Conservation (phyloP, 805 yeast species). For the Candida boidinii region DNA sequence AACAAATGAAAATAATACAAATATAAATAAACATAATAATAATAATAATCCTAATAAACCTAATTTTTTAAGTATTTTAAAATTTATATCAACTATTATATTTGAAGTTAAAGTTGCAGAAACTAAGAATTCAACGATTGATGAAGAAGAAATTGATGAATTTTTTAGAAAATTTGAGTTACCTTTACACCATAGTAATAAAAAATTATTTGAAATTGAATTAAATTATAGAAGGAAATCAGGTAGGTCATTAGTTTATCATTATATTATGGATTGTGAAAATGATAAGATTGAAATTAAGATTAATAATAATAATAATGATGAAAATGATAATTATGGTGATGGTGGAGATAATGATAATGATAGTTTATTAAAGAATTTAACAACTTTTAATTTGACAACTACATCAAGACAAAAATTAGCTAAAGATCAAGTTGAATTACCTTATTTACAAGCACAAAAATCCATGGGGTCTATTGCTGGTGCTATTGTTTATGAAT, state of each 20-base stretch:
- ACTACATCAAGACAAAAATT: conserved; percentile 67
- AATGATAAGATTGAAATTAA: conserved; percentile 42
- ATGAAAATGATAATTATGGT: conserved; percentile 7
- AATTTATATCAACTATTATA: conserved; percentile 69
- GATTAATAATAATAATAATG: conserved; percentile 17
- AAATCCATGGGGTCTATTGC: conserved; percentile 56
- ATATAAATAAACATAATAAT: no score
- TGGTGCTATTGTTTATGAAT: conserved; percentile 94
- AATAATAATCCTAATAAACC: conserved; percentile 10
- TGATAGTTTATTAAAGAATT: conserved; percentile 51
- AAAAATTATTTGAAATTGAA: conserved; percentile 32
- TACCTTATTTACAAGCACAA: conserved; percentile 92
- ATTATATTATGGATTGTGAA: no score
- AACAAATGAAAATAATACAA: conserved; percentile 27
- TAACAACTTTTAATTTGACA: conserved; percentile 82
- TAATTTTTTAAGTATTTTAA: conserved; percentile 23
- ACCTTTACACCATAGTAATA: conserved; percentile 43
- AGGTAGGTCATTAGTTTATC: conserved; percentile 64
- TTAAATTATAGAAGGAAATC: conserved; percentile 73
- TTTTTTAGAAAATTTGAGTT: conserved; percentile 31
- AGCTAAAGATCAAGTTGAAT: conserved; percentile 77
- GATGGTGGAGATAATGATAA: conserved; percentile 22
- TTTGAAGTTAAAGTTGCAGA: conserved; percentile 48
- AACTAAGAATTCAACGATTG: conserved; percentile 14
- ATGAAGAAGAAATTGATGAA: conserved; percentile 40